A percentile compares a stretch with the other conserved stretches of the same genome.
Conservation (phyloP, 2,329 filamentous ascomycete genomes). For the Corinectria fuckeliana region DNA sequence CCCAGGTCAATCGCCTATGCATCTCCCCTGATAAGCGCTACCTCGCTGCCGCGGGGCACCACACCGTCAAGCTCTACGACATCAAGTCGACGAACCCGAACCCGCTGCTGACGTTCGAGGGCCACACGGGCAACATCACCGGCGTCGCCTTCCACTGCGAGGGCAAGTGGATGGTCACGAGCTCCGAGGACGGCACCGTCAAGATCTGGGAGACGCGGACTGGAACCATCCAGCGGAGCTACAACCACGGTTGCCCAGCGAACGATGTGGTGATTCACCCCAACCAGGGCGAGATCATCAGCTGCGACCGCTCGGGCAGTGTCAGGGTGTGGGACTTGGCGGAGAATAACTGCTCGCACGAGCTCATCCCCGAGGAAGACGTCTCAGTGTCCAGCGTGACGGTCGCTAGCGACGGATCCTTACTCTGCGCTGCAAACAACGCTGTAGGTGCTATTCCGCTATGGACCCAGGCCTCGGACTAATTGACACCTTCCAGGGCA, state of each 20-base stretch:
- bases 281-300: constrained; percentile 97
- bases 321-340: constrained; percentile 96
- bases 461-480: not conserved
- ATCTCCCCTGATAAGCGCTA: constrained; percentile 98
- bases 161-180: constrained; percentile 99
- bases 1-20: constrained; percentile 96
- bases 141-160: constrained; percentile 98
- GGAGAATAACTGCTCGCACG: constrained; percentile 96
- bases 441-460: constrained; percentile 60
- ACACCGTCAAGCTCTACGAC: constrained; percentile 96
- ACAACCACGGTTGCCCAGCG: constrained; percentile 85
- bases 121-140: constrained; percentile 94
- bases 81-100: constrained; percentile 98
- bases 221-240: constrained; percentile 88
- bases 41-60: constrained; percentile 79
- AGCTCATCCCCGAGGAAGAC: constrained; percentile 95
- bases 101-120: constrained; percentile 90
- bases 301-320: constrained; percentile 90
- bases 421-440: constrained; percentile 94
- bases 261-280: constrained; percentile 99
- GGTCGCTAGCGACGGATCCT: constrained; percentile 89
- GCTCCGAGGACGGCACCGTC: constrained; percentile 93
- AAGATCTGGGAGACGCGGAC: constrained; percentile 96
- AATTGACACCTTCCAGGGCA: constrained; percentile 72
- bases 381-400: constrained; percentile 93